Evolutionary conservation across 1,284 basidiomycete species (phyloP).

Genomic region (Singerocomus inundabilis): DNA sequence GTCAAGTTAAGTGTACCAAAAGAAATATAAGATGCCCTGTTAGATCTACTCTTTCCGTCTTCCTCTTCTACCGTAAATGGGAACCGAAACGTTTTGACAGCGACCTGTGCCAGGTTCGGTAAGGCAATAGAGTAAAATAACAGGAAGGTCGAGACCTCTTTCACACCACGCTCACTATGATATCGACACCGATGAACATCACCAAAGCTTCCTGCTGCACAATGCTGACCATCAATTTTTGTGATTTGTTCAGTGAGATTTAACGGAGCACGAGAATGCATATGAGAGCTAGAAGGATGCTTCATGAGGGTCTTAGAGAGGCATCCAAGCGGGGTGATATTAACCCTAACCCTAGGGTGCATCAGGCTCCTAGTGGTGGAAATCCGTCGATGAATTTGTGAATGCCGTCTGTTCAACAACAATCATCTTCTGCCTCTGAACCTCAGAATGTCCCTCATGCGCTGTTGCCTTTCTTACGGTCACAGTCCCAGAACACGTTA

Average conservation of each 20-base stretch:
- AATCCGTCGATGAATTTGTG: not conserved
- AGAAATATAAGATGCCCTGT: not conserved
- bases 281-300: not conserved
- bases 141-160: not conserved
- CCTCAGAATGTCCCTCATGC: conserved; percentile 47
- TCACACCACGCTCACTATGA: not conserved
- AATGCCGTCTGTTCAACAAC: conserved; percentile 28
- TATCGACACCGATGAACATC: conserved; percentile 9
- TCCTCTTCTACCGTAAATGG: not conserved
- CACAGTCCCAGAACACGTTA: conserved; percentile 82
- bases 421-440: conserved; percentile 10
- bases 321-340: not conserved
- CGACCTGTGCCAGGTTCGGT: not conserved
- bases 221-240: not conserved
- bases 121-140: not conserved
- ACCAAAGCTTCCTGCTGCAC: conserved; percentile 2
- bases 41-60: not conserved
- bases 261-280: not conserved
- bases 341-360: conserved; percentile 17
- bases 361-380: not conserved
- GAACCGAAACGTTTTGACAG: conserved; percentile 17
- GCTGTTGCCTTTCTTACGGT: conserved; percentile 81
- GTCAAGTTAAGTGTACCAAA: not conserved
- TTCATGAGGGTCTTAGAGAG: not conserved
- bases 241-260: conserved; percentile 9